phyloP scores from a whole-genome alignment of 2,329 filamentous ascomycete species.

The Colletotrichum acutatum region DNA sequence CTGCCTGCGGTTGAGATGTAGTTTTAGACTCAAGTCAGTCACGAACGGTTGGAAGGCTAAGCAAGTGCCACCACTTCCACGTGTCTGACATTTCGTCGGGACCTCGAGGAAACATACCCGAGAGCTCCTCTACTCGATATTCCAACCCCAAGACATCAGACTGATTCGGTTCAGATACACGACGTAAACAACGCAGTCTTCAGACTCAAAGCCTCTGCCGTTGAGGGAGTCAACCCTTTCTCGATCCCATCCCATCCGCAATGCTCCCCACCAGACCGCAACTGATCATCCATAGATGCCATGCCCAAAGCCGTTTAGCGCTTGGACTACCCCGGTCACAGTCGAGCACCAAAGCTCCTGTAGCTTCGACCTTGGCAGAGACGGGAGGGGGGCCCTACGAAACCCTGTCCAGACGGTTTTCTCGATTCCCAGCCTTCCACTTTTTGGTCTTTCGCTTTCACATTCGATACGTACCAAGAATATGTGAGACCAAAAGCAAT shows the following conservation, averaged over 20 bases:
- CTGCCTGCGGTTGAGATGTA: background rate
- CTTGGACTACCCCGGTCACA: background rate
- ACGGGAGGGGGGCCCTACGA: background rate
- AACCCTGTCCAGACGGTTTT: conserved; percentile 5
- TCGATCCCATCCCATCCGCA: background rate
- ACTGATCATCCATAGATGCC: conserved; percentile 20
- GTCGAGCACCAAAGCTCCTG: background rate
- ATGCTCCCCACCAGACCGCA: conserved; percentile 21
- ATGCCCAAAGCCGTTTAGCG: conserved; percentile 21
- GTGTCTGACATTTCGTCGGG: background rate
- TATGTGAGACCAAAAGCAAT: background rate
- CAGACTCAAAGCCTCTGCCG: background rate
- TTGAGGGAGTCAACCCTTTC: background rate
- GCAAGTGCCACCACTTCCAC: background rate
- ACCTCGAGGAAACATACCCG: background rate
- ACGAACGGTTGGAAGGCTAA: background rate
- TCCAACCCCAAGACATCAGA: background rate
- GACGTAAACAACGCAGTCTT: background rate
- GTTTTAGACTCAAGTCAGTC: background rate
- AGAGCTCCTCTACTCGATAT: background rate
- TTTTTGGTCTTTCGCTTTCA: background rate
- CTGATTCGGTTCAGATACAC: accelerated
- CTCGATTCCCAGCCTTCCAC: conserved; percentile 16
- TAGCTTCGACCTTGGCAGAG: background rate
- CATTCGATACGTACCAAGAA: background rate